phyloP scores from a whole-genome alignment of 2,329 filamentous ascomycete genomes.

The Fusarium buxicola region DNA sequence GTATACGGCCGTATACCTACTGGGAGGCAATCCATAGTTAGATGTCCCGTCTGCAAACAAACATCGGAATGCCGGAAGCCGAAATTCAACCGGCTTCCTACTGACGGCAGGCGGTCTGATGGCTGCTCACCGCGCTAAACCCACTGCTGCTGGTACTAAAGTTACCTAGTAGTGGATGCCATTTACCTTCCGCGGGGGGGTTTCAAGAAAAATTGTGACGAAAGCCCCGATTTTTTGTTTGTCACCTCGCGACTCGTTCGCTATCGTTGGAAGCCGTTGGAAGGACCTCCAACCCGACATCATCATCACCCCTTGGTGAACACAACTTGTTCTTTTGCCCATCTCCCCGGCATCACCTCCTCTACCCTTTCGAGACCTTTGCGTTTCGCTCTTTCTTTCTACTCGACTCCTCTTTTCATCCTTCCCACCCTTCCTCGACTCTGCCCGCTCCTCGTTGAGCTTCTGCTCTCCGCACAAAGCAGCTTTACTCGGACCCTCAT shows the following conservation, averaged over 20 bases:
- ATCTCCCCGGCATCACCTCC: slow-evolving; percentile 9
- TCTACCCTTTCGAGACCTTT: neutral
- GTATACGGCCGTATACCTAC: too few species aligned
- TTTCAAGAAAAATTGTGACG: slow-evolving; percentile 50
- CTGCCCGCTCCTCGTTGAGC: slow-evolving; percentile 34
- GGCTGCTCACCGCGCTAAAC: slow-evolving; percentile 28
- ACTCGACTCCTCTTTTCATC: slow-evolving; percentile 20
- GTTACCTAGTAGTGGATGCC: slow-evolving; percentile 38
- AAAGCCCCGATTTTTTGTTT: slow-evolving; percentile 43
- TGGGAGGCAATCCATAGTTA: too few species aligned
- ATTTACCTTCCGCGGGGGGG: slow-evolving; percentile 38
- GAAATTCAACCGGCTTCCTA: slow-evolving; percentile 37
- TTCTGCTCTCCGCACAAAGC: slow-evolving; percentile 36
- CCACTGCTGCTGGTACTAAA: slow-evolving; percentile 23
- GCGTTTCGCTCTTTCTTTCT: slow-evolving; percentile 22
- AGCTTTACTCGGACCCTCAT: slow-evolving; percentile 37
- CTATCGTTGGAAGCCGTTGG: slow-evolving; percentile 44
- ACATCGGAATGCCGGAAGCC: slow-evolving; percentile 29
- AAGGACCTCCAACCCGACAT: slow-evolving; percentile 41
- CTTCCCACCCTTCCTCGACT: slow-evolving; percentile 13
- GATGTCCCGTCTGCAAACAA: slow-evolving; percentile 1
- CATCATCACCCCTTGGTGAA: slow-evolving; percentile 40
- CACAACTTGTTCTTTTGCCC: slow-evolving; percentile 14
- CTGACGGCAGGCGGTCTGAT: slow-evolving; percentile 15
- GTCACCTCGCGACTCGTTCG: slow-evolving; percentile 37